phyloP scores from a whole-genome alignment of 208 protist genomes.

The Trichomonas vaginalis region DNA sequence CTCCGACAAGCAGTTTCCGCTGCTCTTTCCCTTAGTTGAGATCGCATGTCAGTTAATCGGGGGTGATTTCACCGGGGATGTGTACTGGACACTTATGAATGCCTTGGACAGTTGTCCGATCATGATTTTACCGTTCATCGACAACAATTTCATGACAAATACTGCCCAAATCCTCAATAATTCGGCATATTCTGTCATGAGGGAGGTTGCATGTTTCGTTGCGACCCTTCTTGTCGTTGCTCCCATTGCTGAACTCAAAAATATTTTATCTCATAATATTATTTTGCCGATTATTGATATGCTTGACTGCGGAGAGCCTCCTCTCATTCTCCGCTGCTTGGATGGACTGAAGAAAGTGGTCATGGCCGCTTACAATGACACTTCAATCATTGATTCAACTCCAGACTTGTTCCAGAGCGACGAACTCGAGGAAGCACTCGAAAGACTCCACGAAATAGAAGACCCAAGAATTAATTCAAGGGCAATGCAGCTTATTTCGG shows the following conservation, averaged over 20 bases:
- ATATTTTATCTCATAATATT: not conserved
- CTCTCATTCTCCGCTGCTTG: not conserved
- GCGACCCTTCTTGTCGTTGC: not conserved
- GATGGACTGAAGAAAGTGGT: not conserved
- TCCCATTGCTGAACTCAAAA: not conserved
- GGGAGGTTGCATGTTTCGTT: not conserved
- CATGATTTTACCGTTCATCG: not conserved
- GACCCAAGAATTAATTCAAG: not conserved
- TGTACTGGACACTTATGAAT: not conserved
- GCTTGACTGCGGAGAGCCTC: not conserved
- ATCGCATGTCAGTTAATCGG: not conserved
- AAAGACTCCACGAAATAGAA: not conserved
- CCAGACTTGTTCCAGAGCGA: not conserved
- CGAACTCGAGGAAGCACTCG: not conserved
- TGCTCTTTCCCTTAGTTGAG: not conserved
- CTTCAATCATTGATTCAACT: not conserved
- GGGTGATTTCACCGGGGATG: not conserved
- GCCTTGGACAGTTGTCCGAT: not conserved
- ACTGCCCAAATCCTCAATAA: not conserved
- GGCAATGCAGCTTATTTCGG: not conserved
- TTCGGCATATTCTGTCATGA: not conserved
- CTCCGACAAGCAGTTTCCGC: not conserved
- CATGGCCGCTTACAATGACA: not conserved
- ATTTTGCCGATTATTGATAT: not conserved
- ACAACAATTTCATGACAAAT: not conserved